Evolutionary conservation across 225 moss, liverwort and hornwort genomes (phyloP).

Genomic region (Pleurozium schreberi): DNA sequence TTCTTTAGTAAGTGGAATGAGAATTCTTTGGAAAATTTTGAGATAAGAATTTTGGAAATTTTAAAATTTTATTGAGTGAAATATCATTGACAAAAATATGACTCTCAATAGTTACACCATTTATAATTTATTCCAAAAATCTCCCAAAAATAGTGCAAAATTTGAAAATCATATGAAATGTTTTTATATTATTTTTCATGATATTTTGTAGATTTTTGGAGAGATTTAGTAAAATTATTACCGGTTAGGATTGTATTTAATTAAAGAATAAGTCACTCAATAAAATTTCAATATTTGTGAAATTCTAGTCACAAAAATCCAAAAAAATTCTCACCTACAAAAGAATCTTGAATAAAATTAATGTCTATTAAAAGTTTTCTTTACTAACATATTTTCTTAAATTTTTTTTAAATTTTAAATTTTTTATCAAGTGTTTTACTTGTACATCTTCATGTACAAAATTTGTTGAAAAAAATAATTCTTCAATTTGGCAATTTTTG

Average conservation of each 20-base stretch:
- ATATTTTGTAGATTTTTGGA: neutral
- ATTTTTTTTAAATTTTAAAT: neutral
- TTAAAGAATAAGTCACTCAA: neutral
- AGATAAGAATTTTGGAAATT: rapidly evolving
- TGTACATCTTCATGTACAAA: neutral
- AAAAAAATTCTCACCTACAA: neutral
- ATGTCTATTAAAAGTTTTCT: neutral
- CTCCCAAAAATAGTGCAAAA: neutral
- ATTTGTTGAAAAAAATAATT: neutral
- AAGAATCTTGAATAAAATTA: neutral
- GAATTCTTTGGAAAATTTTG: neutral
- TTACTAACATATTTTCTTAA: neutral
- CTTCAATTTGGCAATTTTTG: neutral
- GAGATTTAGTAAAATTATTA: rapidly evolving
- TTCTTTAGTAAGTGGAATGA: neutral
- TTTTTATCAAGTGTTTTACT: neutral
- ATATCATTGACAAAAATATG: neutral
- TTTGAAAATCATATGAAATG: neutral
- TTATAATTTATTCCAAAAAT: neutral
- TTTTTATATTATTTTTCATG: neutral
- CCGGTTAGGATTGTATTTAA: rapidly evolving
- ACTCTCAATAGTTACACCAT: neutral
- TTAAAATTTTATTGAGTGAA: neutral
- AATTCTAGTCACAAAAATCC: rapidly evolving
- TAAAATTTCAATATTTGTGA: neutral